A percentile compares a stretch with the other conserved stretches of the same genome.
phyloP scores from a whole-genome alignment of 176 grass and related monocot species.

The Guadua angustifolia region DNA sequence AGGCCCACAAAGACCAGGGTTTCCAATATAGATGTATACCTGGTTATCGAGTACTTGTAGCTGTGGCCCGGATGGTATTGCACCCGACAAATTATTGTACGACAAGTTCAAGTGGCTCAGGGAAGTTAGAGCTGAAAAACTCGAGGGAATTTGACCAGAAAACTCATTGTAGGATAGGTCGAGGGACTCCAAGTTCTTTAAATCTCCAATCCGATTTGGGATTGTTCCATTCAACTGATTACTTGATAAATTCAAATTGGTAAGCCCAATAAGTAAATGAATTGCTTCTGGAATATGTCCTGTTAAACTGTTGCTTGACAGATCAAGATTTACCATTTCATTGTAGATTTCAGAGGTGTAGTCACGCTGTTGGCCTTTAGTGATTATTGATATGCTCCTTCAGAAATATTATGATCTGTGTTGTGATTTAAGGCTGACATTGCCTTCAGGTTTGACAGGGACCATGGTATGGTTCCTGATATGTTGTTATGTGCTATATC shows the following conservation, averaged over 20 bases:
- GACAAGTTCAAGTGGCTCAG: background rate
- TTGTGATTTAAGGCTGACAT: background rate
- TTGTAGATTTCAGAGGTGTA: background rate
- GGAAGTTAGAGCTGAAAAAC: background rate
- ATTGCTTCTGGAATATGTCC: background rate
- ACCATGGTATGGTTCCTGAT: constrained; percentile 33
- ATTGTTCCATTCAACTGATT: background rate
- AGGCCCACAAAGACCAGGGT: background rate
- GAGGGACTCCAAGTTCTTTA: background rate
- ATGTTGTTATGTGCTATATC: constrained; percentile 41
- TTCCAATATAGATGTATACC: background rate
- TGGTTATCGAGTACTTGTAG: background rate
- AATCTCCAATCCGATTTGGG: background rate
- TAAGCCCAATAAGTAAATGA: constrained; percentile 1
- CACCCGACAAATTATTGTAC: background rate
- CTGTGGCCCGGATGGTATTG: background rate
- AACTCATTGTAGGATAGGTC: background rate
- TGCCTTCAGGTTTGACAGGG: constrained; percentile 25
- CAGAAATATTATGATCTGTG: too few relatives aligned
- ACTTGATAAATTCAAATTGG: background rate
- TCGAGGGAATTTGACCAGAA: background rate
- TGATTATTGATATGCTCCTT: background rate
- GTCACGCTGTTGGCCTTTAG: background rate
- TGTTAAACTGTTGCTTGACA: background rate
- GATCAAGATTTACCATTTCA: background rate